Conservation (phyloP, 176 grass and related monocot genomes). For the Eragrostis curvula region DNA sequence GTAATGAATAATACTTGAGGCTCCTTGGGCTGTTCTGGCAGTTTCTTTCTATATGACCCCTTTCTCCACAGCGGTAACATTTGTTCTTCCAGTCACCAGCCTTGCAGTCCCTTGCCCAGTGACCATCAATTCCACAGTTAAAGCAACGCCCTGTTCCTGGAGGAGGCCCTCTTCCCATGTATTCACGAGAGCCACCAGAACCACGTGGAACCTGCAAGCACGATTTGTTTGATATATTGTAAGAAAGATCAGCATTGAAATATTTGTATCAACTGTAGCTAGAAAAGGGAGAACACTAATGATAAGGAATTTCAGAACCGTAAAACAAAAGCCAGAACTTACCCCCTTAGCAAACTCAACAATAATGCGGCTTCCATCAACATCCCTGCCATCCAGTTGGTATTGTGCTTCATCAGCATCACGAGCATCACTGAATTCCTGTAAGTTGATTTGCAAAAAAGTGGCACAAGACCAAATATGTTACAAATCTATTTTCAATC, state of each 20-base stretch:
- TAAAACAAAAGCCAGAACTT: conserved; percentile 19
- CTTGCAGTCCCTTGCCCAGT: conserved; percentile 97
- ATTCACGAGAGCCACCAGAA: conserved; percentile 78
- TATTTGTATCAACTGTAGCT: background rate
- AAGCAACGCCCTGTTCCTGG: conserved; percentile 95
- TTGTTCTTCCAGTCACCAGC: conserved; percentile 99
- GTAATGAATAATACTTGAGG: conserved; percentile 45
- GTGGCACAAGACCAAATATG: background rate
- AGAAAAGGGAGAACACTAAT: background rate
- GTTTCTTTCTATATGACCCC: conserved; percentile 96
- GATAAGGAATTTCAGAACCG: background rate
- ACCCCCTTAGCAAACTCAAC: conserved; percentile 98
- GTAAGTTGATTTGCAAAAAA: conserved; percentile 23
- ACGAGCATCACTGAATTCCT: conserved; percentile 90
- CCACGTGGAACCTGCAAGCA: conserved; percentile 68
- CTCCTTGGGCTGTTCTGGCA: conserved; percentile 97
- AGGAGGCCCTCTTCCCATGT: conserved; percentile 81
- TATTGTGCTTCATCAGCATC: conserved; percentile 97
- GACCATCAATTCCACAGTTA: conserved; percentile 96
- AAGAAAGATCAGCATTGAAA: conserved; percentile 2
- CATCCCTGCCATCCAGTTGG: conserved; percentile 84
- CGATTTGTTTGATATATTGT: background rate
- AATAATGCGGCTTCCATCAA: conserved; percentile 91
- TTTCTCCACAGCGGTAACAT: conserved; percentile 96
- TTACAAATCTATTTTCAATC: conserved; percentile 15